Percentiles rank a stretch among this genome's conserved stretches.
These are phyloP conservation scores for Diaporthe sp. DNA, from an alignment of 2,329 filamentous ascomycete genomes.

Conservation along the genomic window DNA sequence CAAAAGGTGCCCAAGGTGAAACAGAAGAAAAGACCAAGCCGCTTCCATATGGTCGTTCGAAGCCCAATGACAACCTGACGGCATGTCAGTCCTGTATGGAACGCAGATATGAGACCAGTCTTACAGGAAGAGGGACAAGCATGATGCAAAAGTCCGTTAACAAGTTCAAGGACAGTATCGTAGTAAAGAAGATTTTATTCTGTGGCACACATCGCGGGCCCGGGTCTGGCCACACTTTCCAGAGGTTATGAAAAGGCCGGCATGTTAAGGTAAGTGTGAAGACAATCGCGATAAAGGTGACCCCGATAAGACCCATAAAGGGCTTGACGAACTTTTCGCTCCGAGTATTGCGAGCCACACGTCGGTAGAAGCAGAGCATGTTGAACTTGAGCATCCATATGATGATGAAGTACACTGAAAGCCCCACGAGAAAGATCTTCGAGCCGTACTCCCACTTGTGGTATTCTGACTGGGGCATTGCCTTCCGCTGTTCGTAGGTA, in stretches of 20 bases:
- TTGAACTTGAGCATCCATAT: slow-evolving; percentile 21
- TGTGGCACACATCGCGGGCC: neutral
- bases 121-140: slow-evolving; percentile 1
- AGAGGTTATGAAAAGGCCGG: neutral
- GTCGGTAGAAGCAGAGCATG: slow-evolving; percentile 9
- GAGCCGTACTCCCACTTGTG: slow-evolving; percentile 4
- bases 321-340: slow-evolving; percentile 14
- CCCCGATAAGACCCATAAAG: neutral
- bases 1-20: neutral
- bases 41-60: neutral
- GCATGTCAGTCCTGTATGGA: neutral
- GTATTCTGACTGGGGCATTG: slow-evolving; percentile 1
- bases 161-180: slow-evolving; percentile 4
- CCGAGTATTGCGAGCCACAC: neutral
- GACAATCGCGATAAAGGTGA: neutral
- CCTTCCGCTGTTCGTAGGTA: slow-evolving; percentile 5
- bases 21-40: neutral
- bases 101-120: neutral
- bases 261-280: neutral
- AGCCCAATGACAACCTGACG: slow-evolving; percentile 2
- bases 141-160: neutral
- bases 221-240: slow-evolving; percentile 8
- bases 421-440: neutral
- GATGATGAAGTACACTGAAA: neutral
- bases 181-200: neutral